These are phyloP conservation scores for Aspergillus aculeatus DNA, from an alignment of 2,329 filamentous ascomycete genomes.

Conservation along the genomic window DNA sequence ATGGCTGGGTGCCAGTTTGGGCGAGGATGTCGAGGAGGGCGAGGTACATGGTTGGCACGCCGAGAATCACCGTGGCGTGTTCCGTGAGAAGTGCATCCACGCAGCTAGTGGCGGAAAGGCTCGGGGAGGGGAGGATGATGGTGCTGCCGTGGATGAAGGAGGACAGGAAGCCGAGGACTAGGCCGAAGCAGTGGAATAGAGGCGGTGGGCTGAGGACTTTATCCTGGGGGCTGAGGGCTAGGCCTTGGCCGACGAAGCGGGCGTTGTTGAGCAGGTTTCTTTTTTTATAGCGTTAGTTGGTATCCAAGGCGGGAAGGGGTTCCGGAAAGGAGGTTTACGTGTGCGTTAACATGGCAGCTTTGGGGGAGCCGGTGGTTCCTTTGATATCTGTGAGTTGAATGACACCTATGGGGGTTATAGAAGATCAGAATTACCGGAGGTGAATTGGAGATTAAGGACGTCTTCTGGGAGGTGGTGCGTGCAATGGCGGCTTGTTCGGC, in stretches of 20 bases:
- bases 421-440: constrained; percentile 31
- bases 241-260: constrained; percentile 70
- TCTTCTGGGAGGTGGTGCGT: constrained; percentile 56
- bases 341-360: constrained; percentile 68
- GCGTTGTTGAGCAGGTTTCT: constrained; percentile 69
- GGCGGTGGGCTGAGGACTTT: constrained; percentile 73
- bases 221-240: constrained; percentile 63
- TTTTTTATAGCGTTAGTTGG: not conserved
- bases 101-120: constrained; percentile 59
- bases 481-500: not conserved
- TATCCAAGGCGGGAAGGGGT: no score
- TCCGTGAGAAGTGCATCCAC: constrained; percentile 55
- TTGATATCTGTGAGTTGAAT: not conserved
- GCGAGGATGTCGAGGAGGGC: constrained; percentile 68
- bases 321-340: constrained; percentile 44
- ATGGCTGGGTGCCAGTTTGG: constrained; percentile 49
- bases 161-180: constrained; percentile 45
- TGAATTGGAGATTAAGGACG: constrained; percentile 70
- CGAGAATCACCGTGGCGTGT: constrained; percentile 67
- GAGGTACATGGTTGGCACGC: constrained; percentile 87
- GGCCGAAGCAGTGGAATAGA: constrained; percentile 53
- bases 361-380: constrained; percentile 66
- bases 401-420: no score
- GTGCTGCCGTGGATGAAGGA: constrained; percentile 43
- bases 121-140: constrained; percentile 79